Base-by-base conservation (phyloP, 495 filamentous ascomycete species). In the Daldinia concentrica region DNA sequence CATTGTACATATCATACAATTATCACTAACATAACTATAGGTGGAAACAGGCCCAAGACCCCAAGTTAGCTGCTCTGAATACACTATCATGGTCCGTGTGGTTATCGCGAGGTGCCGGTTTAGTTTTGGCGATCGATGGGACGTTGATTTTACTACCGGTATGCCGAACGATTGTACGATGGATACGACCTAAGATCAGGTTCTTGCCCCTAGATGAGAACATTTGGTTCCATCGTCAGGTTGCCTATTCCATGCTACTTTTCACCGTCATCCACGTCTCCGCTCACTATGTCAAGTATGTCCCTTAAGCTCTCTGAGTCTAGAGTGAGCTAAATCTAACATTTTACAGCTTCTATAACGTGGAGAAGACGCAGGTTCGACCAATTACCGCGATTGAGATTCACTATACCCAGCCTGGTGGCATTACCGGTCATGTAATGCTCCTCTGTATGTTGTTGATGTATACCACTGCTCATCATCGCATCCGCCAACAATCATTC, bases 361-460 rank as follows among this genome's bases (percentile, higher is more conserved):
- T 98, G 41, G 95, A 99, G 78, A 90, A 89, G 77, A 86, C 88
- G 1, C 92, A 97, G 73, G 85, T 98, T 32, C 89, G 95, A 14
- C 90, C 90, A 0, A 86, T 90, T 43, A 88, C 90, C 22, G 95
- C 95, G 4, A 82, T 98, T n/a, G 84, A 97, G 74, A 96, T 99
- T 64, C 95, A 98, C 80, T 99, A 97, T 74, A 87, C 90, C 4
- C 86, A 95, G 77, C 86, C 93, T 45, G 94, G 92, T 70, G 95
- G 95, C 63, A 92, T 98, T 66, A 99, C 95, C 0, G 95, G 95
- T 17, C 95, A 99, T 81, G 87, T 99, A 51, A 99, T 99, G 95
- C 87, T 98, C 5, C 85, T 98, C 8, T 99, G 95, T 86, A 98
- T 99, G 95, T 83, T 99, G 59, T 80, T 99, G 61, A 99, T 99